A percentile compares a stretch with the other conserved stretches of the same genome.
Evolutionary conservation across 192 early-diverging fungal genomes (phyloP).

Genomic region (Coemansia guatemalensis): DNA sequence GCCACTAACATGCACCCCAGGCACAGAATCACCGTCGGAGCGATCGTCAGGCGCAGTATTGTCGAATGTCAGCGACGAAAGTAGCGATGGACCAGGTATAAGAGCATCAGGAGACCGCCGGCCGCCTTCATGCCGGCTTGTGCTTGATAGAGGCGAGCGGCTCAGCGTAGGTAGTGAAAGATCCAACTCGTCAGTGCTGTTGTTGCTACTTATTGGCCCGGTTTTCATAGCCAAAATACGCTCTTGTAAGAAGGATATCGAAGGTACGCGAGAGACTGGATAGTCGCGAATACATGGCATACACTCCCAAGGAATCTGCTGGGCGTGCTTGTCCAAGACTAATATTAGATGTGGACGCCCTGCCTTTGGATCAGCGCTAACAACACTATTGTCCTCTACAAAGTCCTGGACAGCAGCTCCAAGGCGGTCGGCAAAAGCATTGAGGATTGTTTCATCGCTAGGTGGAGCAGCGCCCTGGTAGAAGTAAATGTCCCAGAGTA

Average conservation of each 20-base stretch:
- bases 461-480: constrained; percentile 58
- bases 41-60: neutral
- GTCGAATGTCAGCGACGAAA: constrained; percentile 8
- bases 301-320: constrained; percentile 89
- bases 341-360: constrained; percentile 69
- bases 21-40: neutral
- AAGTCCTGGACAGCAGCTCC: constrained; percentile 14
- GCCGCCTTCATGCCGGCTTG: no score
- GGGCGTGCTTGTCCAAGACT: constrained; percentile 81
- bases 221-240: constrained; percentile 52
- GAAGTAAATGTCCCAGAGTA: constrained; percentile 55
- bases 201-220: neutral
- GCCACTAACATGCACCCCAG: constrained; percentile 33
- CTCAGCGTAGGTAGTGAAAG: no score
- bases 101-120: neutral
- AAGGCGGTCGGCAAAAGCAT: constrained; percentile 66
- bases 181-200: neutral
- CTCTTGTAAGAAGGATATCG: constrained; percentile 68
- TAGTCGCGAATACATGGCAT: constrained; percentile 67
- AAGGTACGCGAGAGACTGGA: constrained; percentile 81
- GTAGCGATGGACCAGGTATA: neutral
- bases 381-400: no score
- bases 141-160: no score
- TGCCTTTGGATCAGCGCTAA: neutral
- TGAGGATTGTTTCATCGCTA: constrained; percentile 44